Base-by-base conservation (phyloP, 441 rosid species). In the Aquilaria agallochum region DNA sequence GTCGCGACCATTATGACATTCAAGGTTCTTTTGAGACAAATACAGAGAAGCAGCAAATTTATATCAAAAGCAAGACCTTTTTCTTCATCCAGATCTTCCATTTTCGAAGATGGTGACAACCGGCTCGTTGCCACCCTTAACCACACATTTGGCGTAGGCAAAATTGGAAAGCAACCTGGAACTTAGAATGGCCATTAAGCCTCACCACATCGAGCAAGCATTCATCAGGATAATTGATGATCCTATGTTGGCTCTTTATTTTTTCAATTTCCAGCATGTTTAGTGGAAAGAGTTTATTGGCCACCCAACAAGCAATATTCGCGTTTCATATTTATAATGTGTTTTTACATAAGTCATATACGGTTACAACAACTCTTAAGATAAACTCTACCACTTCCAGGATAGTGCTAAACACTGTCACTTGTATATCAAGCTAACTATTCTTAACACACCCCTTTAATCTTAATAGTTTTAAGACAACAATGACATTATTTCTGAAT, bases 191-290 rank as follows among this genome's bases (percentile, higher is more conserved):
- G 60, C 69, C 5, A 60, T 94, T 40, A 75, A 73, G 65, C 74
- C 85, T n/a, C 59, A 27, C 55, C 97, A 87, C 47, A 82, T 94
- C 8, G 98, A 94, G 72, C 64, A 72, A 59, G 68, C 90, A 56
- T 68, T 90, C 62, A 62, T 81, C 60, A 81, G 69, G 47, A 79
- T 83, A 60, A 67, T 88, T 0, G 92, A 87, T 59, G 92, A 90
- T 70, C 75, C 92, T 60, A 80, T 76, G 83, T 76, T 94, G 34
- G 89, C 92, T 66, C 70, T 88, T 34, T 69, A 93, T 66, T 90
- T 90, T 74, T 94, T 94, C 74, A 94, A 94, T 70, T 94, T 85
- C 74, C 74, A 15, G 20, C 20, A 15, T 15, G 20, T 15, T 15
- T 15, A 15, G 20, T 15, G 20, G 0, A 15, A 15, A 15, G 20